These are phyloP conservation scores for Aspergillus campestris DNA, from an alignment of 495 filamentous ascomycete genomes.

Conservation along the genomic window DNA sequence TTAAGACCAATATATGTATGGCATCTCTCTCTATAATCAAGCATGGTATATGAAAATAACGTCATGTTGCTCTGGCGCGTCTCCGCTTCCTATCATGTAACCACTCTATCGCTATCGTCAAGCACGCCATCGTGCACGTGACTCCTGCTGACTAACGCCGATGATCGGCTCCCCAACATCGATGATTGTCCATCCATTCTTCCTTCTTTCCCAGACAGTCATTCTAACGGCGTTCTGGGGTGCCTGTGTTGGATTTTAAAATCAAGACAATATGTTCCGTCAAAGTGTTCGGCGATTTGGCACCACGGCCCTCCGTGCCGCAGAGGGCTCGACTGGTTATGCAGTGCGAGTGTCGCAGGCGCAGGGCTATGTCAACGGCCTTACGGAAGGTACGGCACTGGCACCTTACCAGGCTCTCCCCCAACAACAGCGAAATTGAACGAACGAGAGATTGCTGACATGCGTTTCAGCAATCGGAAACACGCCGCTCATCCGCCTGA, in stretches of 20 bases:
- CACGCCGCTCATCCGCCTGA: conserved; percentile 86
- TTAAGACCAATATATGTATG: too few species aligned
- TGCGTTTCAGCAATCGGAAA: conserved; percentile 79
- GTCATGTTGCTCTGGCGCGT: background rate
- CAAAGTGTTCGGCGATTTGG: conserved; percentile 48
- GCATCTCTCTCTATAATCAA: too few species aligned
- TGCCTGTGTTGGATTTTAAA: conserved; percentile 2
- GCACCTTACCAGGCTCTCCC: background rate
- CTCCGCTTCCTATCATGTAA: too few species aligned
- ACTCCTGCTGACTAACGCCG: conserved; percentile 14
- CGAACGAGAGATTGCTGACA: conserved; percentile 1
- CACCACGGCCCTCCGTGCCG: conserved; percentile 44
- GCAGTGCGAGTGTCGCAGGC: conserved; percentile 64
- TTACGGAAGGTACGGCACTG: conserved; percentile 66
- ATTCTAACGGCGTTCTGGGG: background rate
- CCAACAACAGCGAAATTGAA: conserved; percentile 1
- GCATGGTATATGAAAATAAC: background rate
- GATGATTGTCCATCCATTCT: background rate
- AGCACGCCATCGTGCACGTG: conserved; percentile 23
- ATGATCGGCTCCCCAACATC: conserved; percentile 9
- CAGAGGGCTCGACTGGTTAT: conserved; percentile 50
- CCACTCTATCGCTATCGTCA: background rate
- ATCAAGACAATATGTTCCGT: conserved; percentile 43
- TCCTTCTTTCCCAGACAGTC: background rate
- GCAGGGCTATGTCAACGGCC: conserved; percentile 73